Evolutionary conservation across 768 basidiomycete species (phyloP), one percentile per base, ranked within the genome.

Genomic region (Russula griseocarnosa): DNA sequence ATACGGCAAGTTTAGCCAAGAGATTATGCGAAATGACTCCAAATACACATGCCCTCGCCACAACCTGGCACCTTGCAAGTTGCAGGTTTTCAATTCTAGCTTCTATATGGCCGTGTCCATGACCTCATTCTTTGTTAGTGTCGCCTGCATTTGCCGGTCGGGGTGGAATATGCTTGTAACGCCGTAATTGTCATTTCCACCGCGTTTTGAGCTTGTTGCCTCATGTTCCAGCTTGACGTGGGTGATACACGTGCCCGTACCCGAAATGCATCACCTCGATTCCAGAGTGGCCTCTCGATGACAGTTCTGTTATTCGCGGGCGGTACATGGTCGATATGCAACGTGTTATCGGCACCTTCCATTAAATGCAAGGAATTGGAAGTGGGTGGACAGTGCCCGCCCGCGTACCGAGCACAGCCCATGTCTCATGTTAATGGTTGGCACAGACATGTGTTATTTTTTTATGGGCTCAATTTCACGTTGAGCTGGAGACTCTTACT

Each of bases 221-320:
- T 62, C 61, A 9, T 62, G 61, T 62, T 61, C 54, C 20, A 55
- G 34, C 18, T 38, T 14, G 47, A 55, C 54, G 34, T 56, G 54
- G 44, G 9, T 62, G 61, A 62, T 62, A 40, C 61, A 55, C 61
- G 54, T 62, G 61, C 18, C 46, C 54, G 44, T 62, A 54, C 18
- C 46, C 18, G 1, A 26, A 71, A 75, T 79, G 74, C 50, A 63
- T 82, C 52, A 78, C 82, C 30, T 34, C 26, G 53, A 22, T 26
- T 7, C 16, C 62, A 81, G 79, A 78, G 72, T 73, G 34, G 58
- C 66, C 73, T 18, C 60, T 80, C 55, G 68, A 73, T 5, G 81
- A 82, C 60, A 80, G 82, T 61, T 55, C 80, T 54, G 40, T 82
- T 40, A 80, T 79, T 69, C 79, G 79, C 8, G 50, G 70, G 18